These are phyloP conservation scores for Epichloe scottii DNA, from an alignment of 2,329 filamentous ascomycete genomes.

Conservation along the genomic window DNA sequence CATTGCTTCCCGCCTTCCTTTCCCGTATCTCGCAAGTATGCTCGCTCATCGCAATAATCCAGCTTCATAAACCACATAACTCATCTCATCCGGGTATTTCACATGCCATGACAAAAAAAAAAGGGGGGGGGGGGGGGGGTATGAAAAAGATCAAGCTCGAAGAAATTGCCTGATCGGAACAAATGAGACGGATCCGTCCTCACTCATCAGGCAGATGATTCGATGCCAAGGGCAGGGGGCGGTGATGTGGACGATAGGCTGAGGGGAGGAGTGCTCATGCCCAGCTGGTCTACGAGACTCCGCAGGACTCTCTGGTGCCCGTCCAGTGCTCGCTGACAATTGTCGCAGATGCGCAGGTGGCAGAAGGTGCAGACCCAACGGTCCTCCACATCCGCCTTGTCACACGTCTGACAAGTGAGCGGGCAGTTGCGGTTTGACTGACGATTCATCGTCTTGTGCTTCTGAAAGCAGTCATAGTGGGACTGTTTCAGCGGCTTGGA, in stretches of 20 bases:
- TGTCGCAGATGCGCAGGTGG: conserved; percentile 37
- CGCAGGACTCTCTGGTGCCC: conserved; percentile 29
- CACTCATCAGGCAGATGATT: not conserved
- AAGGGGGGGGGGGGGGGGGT: no score
- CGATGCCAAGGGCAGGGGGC: conserved; percentile 10
- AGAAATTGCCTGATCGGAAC: not conserved
- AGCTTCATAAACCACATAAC: not conserved
- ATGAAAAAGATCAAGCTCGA: not conserved
- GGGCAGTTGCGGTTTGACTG: conserved; percentile 37
- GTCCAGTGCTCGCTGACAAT: conserved; percentile 31
- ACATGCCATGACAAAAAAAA: no score
- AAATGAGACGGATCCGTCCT: not conserved
- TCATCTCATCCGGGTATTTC: not conserved
- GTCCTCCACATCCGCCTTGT: conserved; percentile 29
- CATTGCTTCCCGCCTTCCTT: not conserved
- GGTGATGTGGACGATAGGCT: conserved; percentile 11
- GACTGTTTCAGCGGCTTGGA: conserved; percentile 31
- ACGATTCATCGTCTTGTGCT: conserved; percentile 35
- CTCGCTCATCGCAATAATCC: not conserved
- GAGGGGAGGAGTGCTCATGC: conserved; percentile 9
- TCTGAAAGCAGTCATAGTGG: conserved; percentile 34
- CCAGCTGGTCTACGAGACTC: conserved; percentile 24
- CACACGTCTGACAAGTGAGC: conserved; percentile 41
- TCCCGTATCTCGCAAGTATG: no score
- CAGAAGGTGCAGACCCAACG: conserved; percentile 39